Conservation (phyloP, 495 filamentous ascomycete genomes). For the Eremomyces bilateralis region DNA sequence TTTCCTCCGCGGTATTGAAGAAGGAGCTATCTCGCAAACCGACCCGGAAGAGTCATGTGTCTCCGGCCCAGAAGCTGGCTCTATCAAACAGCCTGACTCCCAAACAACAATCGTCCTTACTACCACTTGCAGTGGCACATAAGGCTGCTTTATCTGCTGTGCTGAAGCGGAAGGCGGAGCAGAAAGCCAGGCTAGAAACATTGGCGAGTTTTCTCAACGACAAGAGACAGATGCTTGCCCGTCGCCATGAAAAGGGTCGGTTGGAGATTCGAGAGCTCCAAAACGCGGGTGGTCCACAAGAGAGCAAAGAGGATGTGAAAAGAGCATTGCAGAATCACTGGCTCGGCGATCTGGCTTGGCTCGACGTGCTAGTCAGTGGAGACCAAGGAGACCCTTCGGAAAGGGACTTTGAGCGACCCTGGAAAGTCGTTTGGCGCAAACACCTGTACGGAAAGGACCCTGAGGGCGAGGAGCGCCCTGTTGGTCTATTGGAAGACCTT, state of each 20-base stretch:
- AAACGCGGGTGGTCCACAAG: conserved; percentile 1
- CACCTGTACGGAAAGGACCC: conserved; percentile 30
- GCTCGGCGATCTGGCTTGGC: conserved; percentile 49
- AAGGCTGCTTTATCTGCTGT: conserved; percentile 34
- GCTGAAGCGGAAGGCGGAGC: conserved; percentile 32
- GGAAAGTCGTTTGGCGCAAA: conserved; percentile 42
- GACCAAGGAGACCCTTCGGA: conserved; percentile 41
- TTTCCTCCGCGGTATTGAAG: conserved; percentile 61
- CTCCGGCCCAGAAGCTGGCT: conserved; percentile 36
- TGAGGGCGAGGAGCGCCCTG: conserved; percentile 26
- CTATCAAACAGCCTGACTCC: conserved; percentile 35
- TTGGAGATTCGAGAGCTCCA: too few relatives aligned
- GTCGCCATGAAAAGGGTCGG: conserved; percentile 10
- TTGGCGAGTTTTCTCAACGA: background rate
- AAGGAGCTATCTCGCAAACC: conserved; percentile 30
- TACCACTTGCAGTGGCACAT: conserved; percentile 52
- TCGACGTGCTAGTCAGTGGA: conserved; percentile 41
- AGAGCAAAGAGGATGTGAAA: conserved; percentile 17
- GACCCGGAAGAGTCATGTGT: conserved; percentile 13
- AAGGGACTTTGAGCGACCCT: conserved; percentile 37
- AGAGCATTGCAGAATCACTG: conserved; percentile 44
- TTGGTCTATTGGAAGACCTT: conserved; percentile 40
- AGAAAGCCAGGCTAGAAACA: conserved; percentile 22
- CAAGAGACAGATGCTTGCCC: conserved; percentile 18
- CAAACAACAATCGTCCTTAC: conserved; percentile 34